A percentile compares a stretch with the other conserved stretches of the same genome.
Evolutionary conservation across 2,329 filamentous ascomycete species (phyloP).

Genomic region (Penicillium sp.): DNA sequence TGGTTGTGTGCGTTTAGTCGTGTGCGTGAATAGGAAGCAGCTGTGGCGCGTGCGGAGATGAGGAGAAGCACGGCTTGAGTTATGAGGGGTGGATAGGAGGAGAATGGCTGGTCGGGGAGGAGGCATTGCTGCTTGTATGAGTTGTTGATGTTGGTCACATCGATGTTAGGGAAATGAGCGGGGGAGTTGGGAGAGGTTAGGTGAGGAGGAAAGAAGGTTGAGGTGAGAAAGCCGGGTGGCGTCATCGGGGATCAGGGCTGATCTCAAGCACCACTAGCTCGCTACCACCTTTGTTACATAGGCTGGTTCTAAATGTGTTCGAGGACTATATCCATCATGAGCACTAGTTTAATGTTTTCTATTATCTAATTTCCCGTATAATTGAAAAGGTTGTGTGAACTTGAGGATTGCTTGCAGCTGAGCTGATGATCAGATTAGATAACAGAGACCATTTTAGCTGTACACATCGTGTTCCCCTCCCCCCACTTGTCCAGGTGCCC

Average conservation of each 20-base stretch:
- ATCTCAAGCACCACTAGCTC: not conserved
- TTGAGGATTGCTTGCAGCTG: not conserved
- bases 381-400: not conserved
- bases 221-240: constrained; percentile 7
- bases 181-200: not conserved
- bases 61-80: not conserved
- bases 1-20: constrained; percentile 12
- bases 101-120: constrained; percentile 20
- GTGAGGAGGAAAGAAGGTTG: constrained; percentile 2
- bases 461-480: not conserved
- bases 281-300: not conserved
- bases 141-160: not conserved
- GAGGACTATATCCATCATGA: not conserved
- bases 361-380: not conserved
- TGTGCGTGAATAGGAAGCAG: not conserved
- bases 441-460: not conserved
- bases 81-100: constrained; percentile 5
- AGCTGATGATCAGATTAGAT: constrained; percentile 9
- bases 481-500: not conserved
- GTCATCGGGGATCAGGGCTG: constrained; percentile 10
- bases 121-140: constrained; percentile 19
- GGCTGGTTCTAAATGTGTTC: not conserved
- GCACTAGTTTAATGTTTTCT: not conserved
- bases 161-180: not conserved
- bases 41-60: not conserved